phyloP scores from a whole-genome alignment of 345 rosid species.

The Eutrema japonicum region DNA sequence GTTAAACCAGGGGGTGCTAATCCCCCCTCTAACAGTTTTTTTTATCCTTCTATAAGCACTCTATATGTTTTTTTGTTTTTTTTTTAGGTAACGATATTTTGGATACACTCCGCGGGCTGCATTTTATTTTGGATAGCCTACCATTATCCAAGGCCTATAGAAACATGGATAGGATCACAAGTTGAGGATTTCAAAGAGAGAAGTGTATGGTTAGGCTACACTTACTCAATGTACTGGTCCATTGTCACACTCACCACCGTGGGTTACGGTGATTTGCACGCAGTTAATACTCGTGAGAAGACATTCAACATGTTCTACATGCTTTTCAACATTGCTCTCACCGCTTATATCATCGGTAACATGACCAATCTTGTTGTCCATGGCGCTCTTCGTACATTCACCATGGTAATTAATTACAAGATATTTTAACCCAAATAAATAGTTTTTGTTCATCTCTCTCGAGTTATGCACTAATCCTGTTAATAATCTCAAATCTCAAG shows the following conservation, averaged over 20 bases:
- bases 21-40: too few relatives aligned
- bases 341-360: slow-evolving; percentile 87
- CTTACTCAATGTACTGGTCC: slow-evolving; percentile 93
- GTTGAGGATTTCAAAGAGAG: slow-evolving; percentile 61
- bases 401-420: slow-evolving; percentile 54
- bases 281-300: slow-evolving; percentile 72
- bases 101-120: slow-evolving; percentile 85
- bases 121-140: slow-evolving; percentile 75
- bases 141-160: slow-evolving; percentile 45
- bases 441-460: too few relatives aligned
- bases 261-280: slow-evolving; percentile 89
- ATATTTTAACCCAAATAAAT: too few relatives aligned
- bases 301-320: slow-evolving; percentile 77
- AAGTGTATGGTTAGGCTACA: slow-evolving; percentile 85
- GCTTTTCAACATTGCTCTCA: slow-evolving; percentile 90
- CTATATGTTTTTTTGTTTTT: too few relatives aligned
- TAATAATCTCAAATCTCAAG: too few relatives aligned
- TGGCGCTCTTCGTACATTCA: slow-evolving; percentile 62
- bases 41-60: too few relatives aligned
- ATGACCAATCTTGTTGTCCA: slow-evolving; percentile 96
- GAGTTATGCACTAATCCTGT: too few relatives aligned
- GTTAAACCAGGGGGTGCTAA: too few relatives aligned
- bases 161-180: slow-evolving; percentile 77
- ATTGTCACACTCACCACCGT: slow-evolving; percentile 88
- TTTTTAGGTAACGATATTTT: slow-evolving; percentile 67